Evolutionary conservation across 2,329 filamentous ascomycete species (phyloP).

Genomic region (Bimuria novae-zelandiae): DNA sequence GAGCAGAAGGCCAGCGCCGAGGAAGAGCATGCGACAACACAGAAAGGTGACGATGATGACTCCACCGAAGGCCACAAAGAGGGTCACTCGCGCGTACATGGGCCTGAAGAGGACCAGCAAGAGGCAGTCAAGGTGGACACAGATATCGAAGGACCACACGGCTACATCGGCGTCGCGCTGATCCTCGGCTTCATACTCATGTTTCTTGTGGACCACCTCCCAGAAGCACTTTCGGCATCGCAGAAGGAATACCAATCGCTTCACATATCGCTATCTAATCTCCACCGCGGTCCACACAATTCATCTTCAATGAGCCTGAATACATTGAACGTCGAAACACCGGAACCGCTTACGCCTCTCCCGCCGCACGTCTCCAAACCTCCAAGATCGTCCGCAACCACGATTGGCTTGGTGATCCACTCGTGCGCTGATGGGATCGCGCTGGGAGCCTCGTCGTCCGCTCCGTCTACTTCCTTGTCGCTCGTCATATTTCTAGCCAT

Average conservation of each 20-base stretch:
- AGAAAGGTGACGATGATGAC: constrained; percentile 45
- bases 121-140: constrained; percentile 49
- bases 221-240: constrained; percentile 48
- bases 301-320: constrained; percentile 44
- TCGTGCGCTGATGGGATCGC: constrained; percentile 94
- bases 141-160: constrained; percentile 62
- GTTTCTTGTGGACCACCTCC: constrained; percentile 80
- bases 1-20: constrained; percentile 20
- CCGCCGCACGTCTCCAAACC: constrained; percentile 6
- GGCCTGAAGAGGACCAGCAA: constrained; percentile 40
- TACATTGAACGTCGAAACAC: constrained; percentile 26
- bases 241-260: constrained; percentile 70
- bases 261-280: constrained; percentile 86
- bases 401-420: constrained; percentile 93
- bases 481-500: constrained; percentile 95
- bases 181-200: constrained; percentile 91
- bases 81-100: constrained; percentile 43
- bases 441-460: constrained; percentile 77
- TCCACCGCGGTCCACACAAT: constrained; percentile 60
- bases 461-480: constrained; percentile 68
- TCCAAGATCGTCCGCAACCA: constrained; percentile 57
- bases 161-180: constrained; percentile 84
- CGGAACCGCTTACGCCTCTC: constrained; percentile 22
- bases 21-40: constrained; percentile 30
- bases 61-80: constrained; percentile 45